Percentiles rank a stretch among this genome's conserved stretches.
These are phyloP conservation scores for Sarocladiaceae sp. DNA, from an alignment of 2,329 filamentous ascomycete genomes.

Conservation along the genomic window DNA sequence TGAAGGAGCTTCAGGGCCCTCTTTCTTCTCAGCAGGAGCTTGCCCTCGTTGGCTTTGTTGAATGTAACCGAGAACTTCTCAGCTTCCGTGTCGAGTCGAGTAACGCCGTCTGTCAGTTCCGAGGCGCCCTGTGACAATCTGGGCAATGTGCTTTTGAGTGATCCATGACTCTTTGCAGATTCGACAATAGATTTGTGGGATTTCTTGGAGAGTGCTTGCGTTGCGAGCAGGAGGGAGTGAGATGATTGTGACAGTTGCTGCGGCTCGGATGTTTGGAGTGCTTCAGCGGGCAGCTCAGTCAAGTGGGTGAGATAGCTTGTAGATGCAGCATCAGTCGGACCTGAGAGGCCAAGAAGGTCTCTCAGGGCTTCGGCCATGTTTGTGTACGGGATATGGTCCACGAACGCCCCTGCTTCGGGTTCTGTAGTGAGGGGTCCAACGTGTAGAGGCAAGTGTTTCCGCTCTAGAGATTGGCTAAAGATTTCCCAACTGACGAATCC, in stretches of 20 bases:
- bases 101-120: slow-evolving; percentile 67
- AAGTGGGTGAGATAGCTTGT: slow-evolving; percentile 73
- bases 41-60: slow-evolving; percentile 65
- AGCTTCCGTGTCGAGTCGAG: slow-evolving; percentile 73
- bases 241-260: slow-evolving; percentile 75
- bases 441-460: too few relatives aligned
- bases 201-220: slow-evolving; percentile 85
- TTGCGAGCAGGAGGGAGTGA: slow-evolving; percentile 74
- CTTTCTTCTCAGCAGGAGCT: slow-evolving; percentile 68
- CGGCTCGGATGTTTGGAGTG: slow-evolving; percentile 70
- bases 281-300: slow-evolving; percentile 69
- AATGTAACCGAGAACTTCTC: slow-evolving; percentile 80
- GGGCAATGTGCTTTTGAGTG: slow-evolving; percentile 69
- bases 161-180: slow-evolving; percentile 73
- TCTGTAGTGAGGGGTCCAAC: not conserved
- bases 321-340: slow-evolving; percentile 45
- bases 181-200: slow-evolving; percentile 82
- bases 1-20: slow-evolving; percentile 76
- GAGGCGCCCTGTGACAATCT: slow-evolving; percentile 60
- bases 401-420: not conserved
- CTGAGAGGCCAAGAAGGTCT: slow-evolving; percentile 28
- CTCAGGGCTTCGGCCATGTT: slow-evolving; percentile 32
- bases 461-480: too few relatives aligned
- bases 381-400: not conserved
- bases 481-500: too few relatives aligned